phyloP scores from a whole-genome alignment of 768 basidiomycete genomes.

The Jaapia argillacea region DNA sequence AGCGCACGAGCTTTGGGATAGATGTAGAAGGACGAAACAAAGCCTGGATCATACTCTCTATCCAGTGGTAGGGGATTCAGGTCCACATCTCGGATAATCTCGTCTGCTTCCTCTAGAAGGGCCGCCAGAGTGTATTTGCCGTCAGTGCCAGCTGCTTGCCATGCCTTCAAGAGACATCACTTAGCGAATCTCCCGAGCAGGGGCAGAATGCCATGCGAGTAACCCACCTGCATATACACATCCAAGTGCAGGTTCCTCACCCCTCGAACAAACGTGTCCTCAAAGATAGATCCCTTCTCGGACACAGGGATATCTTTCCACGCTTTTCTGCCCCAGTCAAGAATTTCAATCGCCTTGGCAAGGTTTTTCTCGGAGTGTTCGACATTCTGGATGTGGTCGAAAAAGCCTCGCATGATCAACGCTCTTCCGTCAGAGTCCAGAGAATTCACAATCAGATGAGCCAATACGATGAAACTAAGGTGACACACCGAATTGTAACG shows the following conservation, averaged over 20 bases:
- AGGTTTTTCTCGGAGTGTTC: no score
- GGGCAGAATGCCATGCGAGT: neutral
- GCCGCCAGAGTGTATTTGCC: neutral
- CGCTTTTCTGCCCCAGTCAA: neutral
- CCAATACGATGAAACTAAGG: neutral
- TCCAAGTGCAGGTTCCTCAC: neutral
- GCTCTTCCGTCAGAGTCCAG: neutral
- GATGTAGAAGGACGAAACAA: neutral
- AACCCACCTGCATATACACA: neutral
- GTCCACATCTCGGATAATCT: neutral
- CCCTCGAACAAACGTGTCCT: neutral
- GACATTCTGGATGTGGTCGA: no score
- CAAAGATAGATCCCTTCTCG: neutral
- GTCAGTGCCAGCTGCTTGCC: neutral
- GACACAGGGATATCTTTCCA: neutral
- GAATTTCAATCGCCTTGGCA: neutral
- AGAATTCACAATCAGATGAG: neutral
- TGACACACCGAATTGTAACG: neutral
- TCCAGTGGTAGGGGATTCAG: neutral
- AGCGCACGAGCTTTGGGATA: neutral
- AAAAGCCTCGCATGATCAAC: neutral
- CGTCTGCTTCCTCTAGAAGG: neutral
- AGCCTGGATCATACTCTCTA: neutral
- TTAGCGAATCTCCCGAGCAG: no score
- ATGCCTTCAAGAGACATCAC: neutral